Percentiles rank a stretch among this genome's conserved stretches.
phyloP scores from a whole-genome alignment of 306 rosid species.

The Oxytropis ochrocephala region DNA sequence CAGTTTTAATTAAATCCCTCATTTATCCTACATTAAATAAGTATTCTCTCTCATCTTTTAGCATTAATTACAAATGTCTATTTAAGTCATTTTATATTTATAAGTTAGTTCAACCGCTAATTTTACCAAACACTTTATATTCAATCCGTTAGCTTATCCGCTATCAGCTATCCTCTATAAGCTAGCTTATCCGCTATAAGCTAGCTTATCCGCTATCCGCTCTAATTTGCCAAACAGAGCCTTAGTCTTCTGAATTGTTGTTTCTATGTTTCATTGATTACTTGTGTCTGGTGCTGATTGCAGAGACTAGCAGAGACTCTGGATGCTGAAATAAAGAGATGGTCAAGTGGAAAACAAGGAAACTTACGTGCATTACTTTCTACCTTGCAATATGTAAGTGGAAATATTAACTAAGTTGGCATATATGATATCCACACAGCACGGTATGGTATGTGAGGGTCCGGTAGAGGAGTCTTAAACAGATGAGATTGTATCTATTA shows the following conservation, averaged over 20 bases:
- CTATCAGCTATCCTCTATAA: too few species aligned
- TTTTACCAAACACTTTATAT: too few species aligned
- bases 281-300: constrained; percentile 28
- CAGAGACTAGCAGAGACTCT: constrained; percentile 90
- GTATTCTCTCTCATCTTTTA: too few species aligned
- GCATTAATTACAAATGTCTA: too few species aligned
- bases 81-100: too few species aligned
- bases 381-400: constrained; percentile 89
- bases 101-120: too few species aligned
- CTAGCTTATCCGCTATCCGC: too few species aligned
- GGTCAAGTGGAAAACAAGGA: constrained; percentile 97
- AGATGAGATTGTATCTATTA: neutral
- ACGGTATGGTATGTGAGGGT: neutral
- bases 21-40: too few species aligned
- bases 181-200: too few species aligned
- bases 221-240: too few species aligned
- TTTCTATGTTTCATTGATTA: constrained; percentile 18
- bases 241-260: constrained; percentile 2
- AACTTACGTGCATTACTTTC: constrained; percentile 91
- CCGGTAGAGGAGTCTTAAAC: neutral
- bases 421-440: neutral
- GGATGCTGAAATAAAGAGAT: constrained; percentile 86
- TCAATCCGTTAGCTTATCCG: too few species aligned
- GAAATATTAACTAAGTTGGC: neutral
- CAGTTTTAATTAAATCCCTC: too few species aligned